These are phyloP conservation scores for Podospora appendiculata DNA, from an alignment of 495 filamentous ascomycete species.

Conservation along the genomic window DNA sequence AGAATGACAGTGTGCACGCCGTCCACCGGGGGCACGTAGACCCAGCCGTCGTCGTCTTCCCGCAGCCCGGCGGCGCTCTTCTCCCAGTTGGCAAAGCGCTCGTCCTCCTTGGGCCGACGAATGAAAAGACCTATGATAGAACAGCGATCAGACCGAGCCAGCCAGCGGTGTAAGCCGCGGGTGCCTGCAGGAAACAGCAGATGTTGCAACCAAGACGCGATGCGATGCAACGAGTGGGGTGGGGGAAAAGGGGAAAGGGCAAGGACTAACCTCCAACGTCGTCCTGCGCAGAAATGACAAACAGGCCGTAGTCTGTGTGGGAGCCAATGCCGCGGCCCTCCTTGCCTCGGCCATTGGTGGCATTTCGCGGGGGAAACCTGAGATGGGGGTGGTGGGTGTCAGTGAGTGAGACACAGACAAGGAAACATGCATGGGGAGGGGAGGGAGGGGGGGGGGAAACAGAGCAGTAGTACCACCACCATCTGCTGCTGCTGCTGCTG, in stretches of 20 bases:
- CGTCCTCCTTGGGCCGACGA: slow-evolving; percentile 25
- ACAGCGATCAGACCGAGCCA: not conserved
- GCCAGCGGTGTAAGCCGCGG: too few relatives aligned
- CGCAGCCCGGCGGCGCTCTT: slow-evolving; percentile 32
- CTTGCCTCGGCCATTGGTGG: slow-evolving; percentile 37
- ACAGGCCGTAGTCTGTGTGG: slow-evolving; percentile 39
- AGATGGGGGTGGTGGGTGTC: not conserved
- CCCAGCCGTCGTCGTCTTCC: slow-evolving; percentile 35
- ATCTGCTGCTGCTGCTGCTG: not conserved
- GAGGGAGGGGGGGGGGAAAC: not conserved
- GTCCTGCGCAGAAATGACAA: slow-evolving; percentile 38
- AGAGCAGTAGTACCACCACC: not conserved
- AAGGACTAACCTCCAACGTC: slow-evolving; percentile 28
- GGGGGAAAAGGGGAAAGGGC: too few relatives aligned
- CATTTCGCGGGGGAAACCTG: slow-evolving; percentile 31
- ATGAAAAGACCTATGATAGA: slow-evolving; percentile 27
- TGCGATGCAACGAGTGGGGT: too few relatives aligned
- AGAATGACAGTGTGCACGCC: slow-evolving; percentile 36
- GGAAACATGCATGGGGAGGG: not conserved
- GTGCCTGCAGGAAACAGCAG: not conserved
- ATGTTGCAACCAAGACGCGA: too few relatives aligned
- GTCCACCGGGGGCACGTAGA: slow-evolving; percentile 33
- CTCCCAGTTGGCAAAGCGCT: slow-evolving; percentile 37
- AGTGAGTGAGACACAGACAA: slow-evolving; percentile 1
- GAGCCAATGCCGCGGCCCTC: slow-evolving; percentile 37